Percentiles rank a stretch among this genome's conserved stretches.
Evolutionary conservation across 108 stramenopile species (phyloP).

Genomic region (Halocafeteria seosinensis): DNA sequence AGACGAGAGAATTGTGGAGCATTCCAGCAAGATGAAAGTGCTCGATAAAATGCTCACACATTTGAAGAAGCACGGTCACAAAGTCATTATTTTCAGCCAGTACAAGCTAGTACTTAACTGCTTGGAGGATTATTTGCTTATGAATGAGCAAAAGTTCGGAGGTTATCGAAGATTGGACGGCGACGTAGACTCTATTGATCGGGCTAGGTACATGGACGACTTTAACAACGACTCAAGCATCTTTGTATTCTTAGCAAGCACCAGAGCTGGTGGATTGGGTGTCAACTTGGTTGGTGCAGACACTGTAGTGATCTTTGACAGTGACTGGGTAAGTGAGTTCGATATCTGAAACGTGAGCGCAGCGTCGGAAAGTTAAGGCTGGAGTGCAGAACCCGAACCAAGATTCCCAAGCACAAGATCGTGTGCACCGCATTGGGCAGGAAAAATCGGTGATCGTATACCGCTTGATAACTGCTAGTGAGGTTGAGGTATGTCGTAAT

Average conservation of each 20-base stretch:
- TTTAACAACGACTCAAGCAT: slow-evolving; percentile 78
- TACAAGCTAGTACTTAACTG: slow-evolving; percentile 81
- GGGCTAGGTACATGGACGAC: slow-evolving; percentile 65
- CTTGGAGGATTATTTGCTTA: slow-evolving; percentile 67
- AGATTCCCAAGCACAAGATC: slow-evolving; percentile 87
- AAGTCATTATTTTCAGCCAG: slow-evolving; percentile 82
- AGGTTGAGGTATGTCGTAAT: slow-evolving; percentile 9
- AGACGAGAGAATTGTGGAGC: slow-evolving; percentile 51
- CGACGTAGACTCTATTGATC: slow-evolving; percentile 63
- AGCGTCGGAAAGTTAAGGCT: no score
- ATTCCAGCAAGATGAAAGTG: slow-evolving; percentile 69
- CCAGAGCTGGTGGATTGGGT: slow-evolving; percentile 85
- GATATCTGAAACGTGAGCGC: no score
- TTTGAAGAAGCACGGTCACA: slow-evolving; percentile 66
- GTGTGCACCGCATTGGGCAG: slow-evolving; percentile 94
- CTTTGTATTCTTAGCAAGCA: slow-evolving; percentile 58
- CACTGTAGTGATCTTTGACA: slow-evolving; percentile 87
- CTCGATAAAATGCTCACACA: slow-evolving; percentile 76
- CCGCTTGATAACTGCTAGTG: slow-evolving; percentile 51
- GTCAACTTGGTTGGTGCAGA: slow-evolving; percentile 87
- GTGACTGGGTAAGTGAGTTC: slow-evolving; percentile 99
- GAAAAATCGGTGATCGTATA: slow-evolving; percentile 59
- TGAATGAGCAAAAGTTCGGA: slow-evolving; percentile 43
- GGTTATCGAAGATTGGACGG: slow-evolving; percentile 52
- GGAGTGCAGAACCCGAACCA: slow-evolving; percentile 94